Base-by-base conservation (phyloP, 768 basidiomycete genomes). In the Coprinellus micaceus region DNA sequence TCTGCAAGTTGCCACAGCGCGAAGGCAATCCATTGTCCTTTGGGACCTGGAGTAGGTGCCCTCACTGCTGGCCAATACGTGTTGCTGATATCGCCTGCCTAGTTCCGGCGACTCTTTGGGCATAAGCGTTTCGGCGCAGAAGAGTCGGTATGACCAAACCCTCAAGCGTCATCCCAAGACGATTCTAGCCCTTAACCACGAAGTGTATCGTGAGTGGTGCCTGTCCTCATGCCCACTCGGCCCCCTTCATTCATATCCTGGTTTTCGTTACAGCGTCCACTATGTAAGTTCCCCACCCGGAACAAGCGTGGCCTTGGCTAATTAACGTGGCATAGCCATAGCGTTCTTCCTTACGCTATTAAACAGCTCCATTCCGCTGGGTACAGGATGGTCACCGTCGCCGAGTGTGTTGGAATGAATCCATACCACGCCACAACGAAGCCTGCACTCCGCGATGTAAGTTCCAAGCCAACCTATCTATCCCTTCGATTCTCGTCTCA, bases 321-420 rank as follows among this genome's bases (percentile, higher is more conserved):
- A 46, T 28, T 9, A 13, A 13, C 22, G 37, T 19, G 1, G 21
- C 11, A n/a, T 13, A 60, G 58, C 28, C 54, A 50, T 39, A 58
- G 62, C 24, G 64, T 63, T 3, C 60, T 65, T 24, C 64, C 66
- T 1, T 57, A 65, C 48, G 66, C 64, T 21, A 63, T 67, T 25
- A 33, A 58, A 9, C 50, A 62, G 33, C 55, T 67, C 2, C 58
- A 69, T 56, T 59, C 48, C 15, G 69, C 69, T 29, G 74, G 74
- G 0, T 76, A 74, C 58, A 56, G 62, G 47, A 65, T 77, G 26
- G 76, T 77, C 44, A 74, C 74, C 10, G 56, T 77, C 26, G 74
- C 74, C 7, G 70, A 76, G 43, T 76, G 75, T 53, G 61, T 77
- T 7, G 73, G 71, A 15, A 52, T 59, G 43, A 52, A 58, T 1